Percentiles rank a stretch among this genome's conserved stretches.
These are phyloP conservation scores for Casuarina cunninghamiana DNA, from an alignment of 306 rosid species.

Conservation along the genomic window DNA sequence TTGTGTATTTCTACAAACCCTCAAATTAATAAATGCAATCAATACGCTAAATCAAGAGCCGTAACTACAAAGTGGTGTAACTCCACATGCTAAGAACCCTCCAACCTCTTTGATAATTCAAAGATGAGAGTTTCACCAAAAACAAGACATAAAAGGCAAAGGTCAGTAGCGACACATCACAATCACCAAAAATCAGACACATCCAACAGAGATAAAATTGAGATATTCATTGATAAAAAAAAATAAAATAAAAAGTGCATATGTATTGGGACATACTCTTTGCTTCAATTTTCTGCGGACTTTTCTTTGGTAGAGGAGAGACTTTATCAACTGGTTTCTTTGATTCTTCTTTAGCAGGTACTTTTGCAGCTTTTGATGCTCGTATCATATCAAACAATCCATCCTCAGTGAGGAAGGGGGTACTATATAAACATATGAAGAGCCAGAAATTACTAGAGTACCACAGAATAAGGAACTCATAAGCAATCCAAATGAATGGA, in stretches of 20 bases:
- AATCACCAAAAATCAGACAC: not conserved
- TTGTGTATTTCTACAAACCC: not conserved
- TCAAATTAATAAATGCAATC: not conserved
- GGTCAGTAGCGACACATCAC: not conserved
- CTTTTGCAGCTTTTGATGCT: constrained; percentile 56
- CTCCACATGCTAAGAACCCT: not conserved
- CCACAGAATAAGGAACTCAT: constrained; percentile 14
- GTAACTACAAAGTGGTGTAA: not conserved
- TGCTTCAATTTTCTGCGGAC: constrained; percentile 47
- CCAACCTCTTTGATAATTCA: not conserved
- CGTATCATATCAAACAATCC: constrained; percentile 81
- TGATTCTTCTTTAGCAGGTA: constrained; percentile 40
- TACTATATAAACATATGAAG: constrained; percentile 45
- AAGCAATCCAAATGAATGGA: constrained; percentile 19
- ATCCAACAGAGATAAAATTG: not conserved
- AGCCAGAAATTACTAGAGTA: not conserved
- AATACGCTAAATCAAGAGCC: not conserved
- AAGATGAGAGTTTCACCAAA: not conserved
- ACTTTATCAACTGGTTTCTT: constrained; percentile 45
- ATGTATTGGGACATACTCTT: constrained; percentile 54
- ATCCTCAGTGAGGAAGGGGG: constrained; percentile 84
- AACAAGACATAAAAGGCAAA: not conserved
- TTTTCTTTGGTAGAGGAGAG: constrained; percentile 46
- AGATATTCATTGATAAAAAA: not conserved
- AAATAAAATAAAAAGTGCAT: not conserved